Conservation (phyloP, 306 rosid genomes). For the Styphnolobium japonicum region DNA sequence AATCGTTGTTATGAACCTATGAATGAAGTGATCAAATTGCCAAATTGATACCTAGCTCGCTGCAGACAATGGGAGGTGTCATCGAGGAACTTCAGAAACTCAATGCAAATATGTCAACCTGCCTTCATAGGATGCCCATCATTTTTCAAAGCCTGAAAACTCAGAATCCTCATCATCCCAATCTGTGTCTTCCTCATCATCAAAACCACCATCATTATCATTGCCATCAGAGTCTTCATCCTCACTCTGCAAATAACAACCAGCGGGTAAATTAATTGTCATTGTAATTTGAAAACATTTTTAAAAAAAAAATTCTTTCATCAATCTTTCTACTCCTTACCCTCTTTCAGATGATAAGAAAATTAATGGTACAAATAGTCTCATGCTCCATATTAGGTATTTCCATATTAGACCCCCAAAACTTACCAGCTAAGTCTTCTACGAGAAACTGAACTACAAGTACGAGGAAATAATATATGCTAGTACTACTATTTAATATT, state of each 20-base stretch:
- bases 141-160: conserved; percentile 3
- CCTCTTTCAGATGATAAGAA: not conserved
- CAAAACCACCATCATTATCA: conserved; percentile 24
- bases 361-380: not conserved
- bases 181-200: conserved; percentile 19
- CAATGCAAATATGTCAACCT: conserved; percentile 16
- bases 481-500: not conserved
- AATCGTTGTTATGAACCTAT: not conserved
- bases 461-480: not conserved
- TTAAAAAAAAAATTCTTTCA: conserved; percentile 1
- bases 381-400: not conserved
- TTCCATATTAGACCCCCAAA: conserved; percentile 13
- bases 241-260: conserved; percentile 48
- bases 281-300: not conserved
- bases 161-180: conserved; percentile 16
- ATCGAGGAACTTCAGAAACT: not conserved
- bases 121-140: conserved; percentile 19
- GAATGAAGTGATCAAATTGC: not conserved
- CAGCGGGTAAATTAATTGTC: not conserved
- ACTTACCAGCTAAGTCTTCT: not conserved
- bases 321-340: not conserved
- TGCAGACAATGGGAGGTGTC: not conserved
- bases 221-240: conserved; percentile 33
- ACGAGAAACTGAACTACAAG: conserved; percentile 9
- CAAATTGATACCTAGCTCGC: conserved; percentile 26